Conservation (phyloP, 164 flowering plant genomes). For the Sedum album region DNA sequence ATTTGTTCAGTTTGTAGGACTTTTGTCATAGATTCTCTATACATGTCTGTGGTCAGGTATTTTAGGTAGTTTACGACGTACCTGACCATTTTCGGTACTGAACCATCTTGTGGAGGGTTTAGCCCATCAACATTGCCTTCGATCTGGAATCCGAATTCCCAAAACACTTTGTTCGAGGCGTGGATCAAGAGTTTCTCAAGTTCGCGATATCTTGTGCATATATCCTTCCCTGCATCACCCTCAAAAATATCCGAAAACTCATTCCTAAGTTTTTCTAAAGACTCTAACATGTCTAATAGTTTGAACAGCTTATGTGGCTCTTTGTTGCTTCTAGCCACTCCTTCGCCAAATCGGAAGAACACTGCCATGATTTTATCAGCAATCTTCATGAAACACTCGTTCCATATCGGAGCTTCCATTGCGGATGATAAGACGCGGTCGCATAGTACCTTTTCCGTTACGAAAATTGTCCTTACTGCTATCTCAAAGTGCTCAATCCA, state of each 20-base stretch:
- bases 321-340: constrained; percentile 56
- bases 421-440: constrained; percentile 30
- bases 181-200: constrained; percentile 57
- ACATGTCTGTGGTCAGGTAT: constrained; percentile 36
- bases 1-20: constrained; percentile 46
- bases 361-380: constrained; percentile 76
- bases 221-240: constrained; percentile 54
- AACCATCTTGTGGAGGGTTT: constrained; percentile 46
- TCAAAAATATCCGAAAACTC: constrained; percentile 41
- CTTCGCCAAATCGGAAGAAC: constrained; percentile 73
- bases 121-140: constrained; percentile 50
- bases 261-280: constrained; percentile 40
- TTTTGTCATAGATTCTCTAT: constrained; percentile 42
- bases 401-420: constrained; percentile 53
- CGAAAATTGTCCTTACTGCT: constrained; percentile 43
- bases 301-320: constrained; percentile 76
- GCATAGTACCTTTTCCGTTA: constrained; percentile 53
- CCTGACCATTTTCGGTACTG: constrained; percentile 55
- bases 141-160: constrained; percentile 69
- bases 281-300: constrained; percentile 65
- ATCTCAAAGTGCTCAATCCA: constrained; percentile 64
- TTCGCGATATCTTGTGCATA: constrained; percentile 46
- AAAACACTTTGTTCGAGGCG: constrained; percentile 47
- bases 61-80: constrained; percentile 63
- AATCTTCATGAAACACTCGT: constrained; percentile 58